Evolutionary conservation across 2,329 filamentous ascomycete genomes (phyloP), one percentile per base, ranked within the genome.

Genomic region (Niveomyces coronatus): DNA sequence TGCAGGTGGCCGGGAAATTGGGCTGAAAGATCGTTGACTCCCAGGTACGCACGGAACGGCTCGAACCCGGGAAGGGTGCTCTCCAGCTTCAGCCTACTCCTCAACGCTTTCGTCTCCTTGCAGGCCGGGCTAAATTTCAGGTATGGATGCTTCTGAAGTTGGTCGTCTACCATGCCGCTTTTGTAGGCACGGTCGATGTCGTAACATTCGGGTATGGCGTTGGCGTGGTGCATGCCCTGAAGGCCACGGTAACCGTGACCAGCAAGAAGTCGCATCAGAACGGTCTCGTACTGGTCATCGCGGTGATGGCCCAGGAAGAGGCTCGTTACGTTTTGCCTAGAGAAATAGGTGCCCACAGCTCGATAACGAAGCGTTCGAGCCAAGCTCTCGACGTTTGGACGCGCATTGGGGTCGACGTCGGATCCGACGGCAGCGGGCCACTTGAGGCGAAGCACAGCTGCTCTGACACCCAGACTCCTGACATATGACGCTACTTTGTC

Each of bases 251-350:
- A 73, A 3, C 72, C 64, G 49, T 85, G 82, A 0, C 80, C 78
- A 3, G 67, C 65, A 8, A 80, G 59, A 24, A 96, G 58, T 29
- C 91, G 74, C 78, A 87, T 83, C 34, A 96, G 61, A 4, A 93
- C 70, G 0, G 88, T 95, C 62, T 98, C 91, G 40, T 87, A 82
- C 53, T 91, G 85, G 51, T 98, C 91, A 51, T 95, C 88, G 44
- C 73, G 67, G 55, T 98, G 91, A 54, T 98, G 91, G 4, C 81
- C 91, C 19, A 93, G 64, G 27, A 95, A 70, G 2, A 96, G 56
- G 15, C 74, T 73, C 4, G 58, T 60, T 4, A 83, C 72, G 0
- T 61, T 54, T 5, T 62, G 48, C 1, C 61, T 54, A 13, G 58
- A 57, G 53, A 83, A 87, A 7, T 70, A 67, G 11, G 49, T 53